Conservation (phyloP, 805 yeast genomes). For the Saccharomycopsis amapae region DNA sequence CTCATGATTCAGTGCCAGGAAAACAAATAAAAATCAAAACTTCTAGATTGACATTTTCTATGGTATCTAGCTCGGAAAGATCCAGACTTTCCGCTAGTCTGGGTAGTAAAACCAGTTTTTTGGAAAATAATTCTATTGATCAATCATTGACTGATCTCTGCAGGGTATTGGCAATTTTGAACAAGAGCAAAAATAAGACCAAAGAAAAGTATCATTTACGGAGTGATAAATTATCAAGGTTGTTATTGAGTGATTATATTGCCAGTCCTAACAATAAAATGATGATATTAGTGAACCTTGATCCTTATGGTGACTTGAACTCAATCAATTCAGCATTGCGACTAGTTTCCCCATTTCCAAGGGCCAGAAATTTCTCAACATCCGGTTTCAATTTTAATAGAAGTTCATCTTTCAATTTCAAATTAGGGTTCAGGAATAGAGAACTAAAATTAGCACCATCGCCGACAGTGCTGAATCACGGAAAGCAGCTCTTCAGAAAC, state of each 20-base stretch:
- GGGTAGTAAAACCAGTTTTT: slow-evolving; percentile 36
- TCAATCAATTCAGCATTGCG: slow-evolving; percentile 28
- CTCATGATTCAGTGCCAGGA: slow-evolving; percentile 11
- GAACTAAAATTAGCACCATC: no score
- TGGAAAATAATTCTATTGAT: slow-evolving; percentile 44
- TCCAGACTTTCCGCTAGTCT: slow-evolving; percentile 39
- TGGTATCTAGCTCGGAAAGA: slow-evolving; percentile 49
- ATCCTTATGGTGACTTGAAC: slow-evolving; percentile 34
- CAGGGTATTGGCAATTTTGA: slow-evolving; percentile 38
- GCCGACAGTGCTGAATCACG: no score
- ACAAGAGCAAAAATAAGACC: slow-evolving; percentile 22
- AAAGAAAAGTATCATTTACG: slow-evolving; percentile 38
- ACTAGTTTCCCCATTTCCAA: slow-evolving; percentile 24
- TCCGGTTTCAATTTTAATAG: neutral
- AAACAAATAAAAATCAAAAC: slow-evolving; percentile 21
- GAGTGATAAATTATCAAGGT: slow-evolving; percentile 42
- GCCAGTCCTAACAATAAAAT: slow-evolving; percentile 27
- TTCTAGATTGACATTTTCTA: slow-evolving; percentile 41
- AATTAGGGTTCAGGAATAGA: slow-evolving; percentile 1
- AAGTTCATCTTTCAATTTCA: slow-evolving; percentile 12
- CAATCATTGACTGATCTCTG: slow-evolving; percentile 45
- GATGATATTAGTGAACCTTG: slow-evolving; percentile 33
- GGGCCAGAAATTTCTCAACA: slow-evolving; percentile 8
- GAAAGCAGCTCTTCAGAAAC: no score
- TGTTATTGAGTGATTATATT: slow-evolving; percentile 40